These are phyloP conservation scores for Puccinia triticina DNA, from an alignment of 1,284 basidiomycete species.

Conservation along the genomic window DNA sequence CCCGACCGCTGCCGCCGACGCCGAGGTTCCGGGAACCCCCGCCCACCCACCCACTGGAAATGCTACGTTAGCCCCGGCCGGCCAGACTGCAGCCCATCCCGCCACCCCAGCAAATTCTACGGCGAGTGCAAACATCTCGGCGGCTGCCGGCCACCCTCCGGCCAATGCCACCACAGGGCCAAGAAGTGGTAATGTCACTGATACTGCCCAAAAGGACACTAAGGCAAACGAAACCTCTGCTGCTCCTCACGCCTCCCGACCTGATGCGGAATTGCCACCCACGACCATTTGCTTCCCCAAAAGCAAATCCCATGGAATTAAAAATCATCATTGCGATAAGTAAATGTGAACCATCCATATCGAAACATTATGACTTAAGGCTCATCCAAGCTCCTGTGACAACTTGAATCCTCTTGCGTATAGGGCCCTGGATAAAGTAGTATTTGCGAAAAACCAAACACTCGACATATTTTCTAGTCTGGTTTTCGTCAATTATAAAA, in stretches of 20 bases:
- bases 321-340: background rate
- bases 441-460: background rate
- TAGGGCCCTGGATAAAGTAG: constrained; percentile 2
- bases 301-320: background rate
- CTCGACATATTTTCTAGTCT: background rate
- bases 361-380: too few relatives aligned
- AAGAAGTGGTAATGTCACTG: background rate
- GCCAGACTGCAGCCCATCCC: background rate
- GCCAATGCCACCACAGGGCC: background rate
- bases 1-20: background rate
- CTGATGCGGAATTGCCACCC: background rate
- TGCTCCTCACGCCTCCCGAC: background rate
- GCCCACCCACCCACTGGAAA: background rate
- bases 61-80: background rate
- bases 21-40: background rate
- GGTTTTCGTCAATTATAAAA: background rate
- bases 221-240: background rate
- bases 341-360: too few relatives aligned
- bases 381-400: too few relatives aligned
- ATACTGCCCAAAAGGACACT: background rate
- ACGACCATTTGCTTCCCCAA: background rate
- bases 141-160: background rate
- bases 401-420: background rate
- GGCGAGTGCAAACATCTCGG: background rate
- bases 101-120: background rate